Base-by-base conservation (phyloP, 805 yeast species). In the Ogataea henricii region DNA sequence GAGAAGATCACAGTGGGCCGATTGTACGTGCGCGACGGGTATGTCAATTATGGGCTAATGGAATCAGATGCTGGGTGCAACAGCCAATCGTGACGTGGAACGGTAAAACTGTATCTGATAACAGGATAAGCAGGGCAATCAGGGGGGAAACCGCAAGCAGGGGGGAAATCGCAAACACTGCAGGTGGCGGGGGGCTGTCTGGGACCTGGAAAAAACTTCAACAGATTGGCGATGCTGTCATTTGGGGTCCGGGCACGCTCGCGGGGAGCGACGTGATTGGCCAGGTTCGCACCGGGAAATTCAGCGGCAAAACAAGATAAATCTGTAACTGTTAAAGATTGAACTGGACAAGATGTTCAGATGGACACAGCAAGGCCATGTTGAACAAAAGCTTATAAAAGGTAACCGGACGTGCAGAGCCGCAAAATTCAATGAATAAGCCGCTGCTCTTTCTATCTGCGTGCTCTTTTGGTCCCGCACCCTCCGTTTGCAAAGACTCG, bases 141-240 rank as follows among this genome's bases (percentile, higher is more conserved):
- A 39, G 34, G 32, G 21, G 8, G 26, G 40, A 23, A 22, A 37
- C 22, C 18, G 18, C 40, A 37, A 16, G 40, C 40, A 37, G 40
- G 32, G 30, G 40, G 30, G 8, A 35, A 35, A 22, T 27, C 39
- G 29, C 30, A 23, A 37, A 25, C 23, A 25, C 42, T 29, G 42
- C 34, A 16, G 27, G 21, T 20, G 22, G 32, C 23, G 29, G 41
- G 44, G 44, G 44, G 37, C 38, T 40, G 29, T 30, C 30, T 21
- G 37, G 41, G 27, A 35, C 35, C 34, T 43, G 30, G 38, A 43
- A 43, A 43, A 43, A 43, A 34, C 46, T 43, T 43, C 46, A 43
- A 33, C 40, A 43, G 23, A 20, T 35, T 43, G 46, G 33, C 44
- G 13, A 29, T 32, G 36, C 44, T 40, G 44, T 25, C 42, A 39